These are phyloP conservation scores for Wickerhamomyces hampshirensis DNA, from an alignment of 805 yeast genomes.

Conservation along the genomic window DNA sequence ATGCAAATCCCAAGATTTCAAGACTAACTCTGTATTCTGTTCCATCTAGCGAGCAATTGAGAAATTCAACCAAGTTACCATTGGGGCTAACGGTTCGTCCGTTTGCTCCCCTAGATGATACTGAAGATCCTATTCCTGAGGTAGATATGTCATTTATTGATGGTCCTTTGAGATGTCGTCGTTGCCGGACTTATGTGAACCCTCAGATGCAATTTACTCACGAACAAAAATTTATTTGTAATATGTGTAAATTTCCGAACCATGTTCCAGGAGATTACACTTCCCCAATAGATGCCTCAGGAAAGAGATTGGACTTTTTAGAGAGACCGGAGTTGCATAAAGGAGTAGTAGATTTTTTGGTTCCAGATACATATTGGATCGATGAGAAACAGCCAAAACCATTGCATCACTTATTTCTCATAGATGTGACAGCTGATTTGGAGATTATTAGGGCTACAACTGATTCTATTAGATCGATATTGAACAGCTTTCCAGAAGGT, in stretches of 20 bases:
- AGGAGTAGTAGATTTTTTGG: constrained; percentile 84
- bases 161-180: constrained; percentile 84
- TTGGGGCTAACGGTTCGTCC: constrained; percentile 80
- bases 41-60: constrained; percentile 68
- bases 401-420: constrained; percentile 64
- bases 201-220: constrained; percentile 67
- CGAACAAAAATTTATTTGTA: constrained; percentile 69
- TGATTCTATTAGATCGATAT: constrained; percentile 64
- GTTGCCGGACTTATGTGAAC: constrained; percentile 64
- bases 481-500: constrained; percentile 12
- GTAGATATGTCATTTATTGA: constrained; percentile 49
- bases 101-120: constrained; percentile 56
- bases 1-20: constrained; percentile 74
- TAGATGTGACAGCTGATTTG: constrained; percentile 64
- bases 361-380: constrained; percentile 66
- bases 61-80: constrained; percentile 71
- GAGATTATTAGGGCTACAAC: constrained; percentile 60
- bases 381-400: constrained; percentile 39
- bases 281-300: constrained; percentile 55
- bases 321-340: constrained; percentile 69
- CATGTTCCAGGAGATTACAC: constrained; percentile 62
- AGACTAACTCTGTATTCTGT: constrained; percentile 77
- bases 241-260: constrained; percentile 78
- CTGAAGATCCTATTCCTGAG: constrained; percentile 56
- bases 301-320: constrained; percentile 57